Percentiles rank a stretch among this genome's conserved stretches.
phyloP scores from a whole-genome alignment of 257 asterid species.

The Capsicum baccatum region DNA sequence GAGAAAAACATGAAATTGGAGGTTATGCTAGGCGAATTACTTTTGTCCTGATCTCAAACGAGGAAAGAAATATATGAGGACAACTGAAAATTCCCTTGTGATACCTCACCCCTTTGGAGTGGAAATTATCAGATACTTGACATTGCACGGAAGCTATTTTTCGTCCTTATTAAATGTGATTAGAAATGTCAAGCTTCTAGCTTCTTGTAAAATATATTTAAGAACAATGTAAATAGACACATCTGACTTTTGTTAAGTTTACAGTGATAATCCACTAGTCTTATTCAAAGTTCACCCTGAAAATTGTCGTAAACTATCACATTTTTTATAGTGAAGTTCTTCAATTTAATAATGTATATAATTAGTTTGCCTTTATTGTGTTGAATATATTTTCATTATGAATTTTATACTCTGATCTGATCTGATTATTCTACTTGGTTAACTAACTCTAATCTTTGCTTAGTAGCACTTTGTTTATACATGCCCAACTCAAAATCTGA shows the following conservation, averaged over 20 bases:
- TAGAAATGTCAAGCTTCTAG: not conserved
- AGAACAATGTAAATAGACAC: not conserved
- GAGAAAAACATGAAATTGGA: no score
- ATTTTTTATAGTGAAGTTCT: not conserved
- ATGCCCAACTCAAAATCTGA: not conserved
- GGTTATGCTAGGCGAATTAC: no score
- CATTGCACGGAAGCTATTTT: slow-evolving; percentile 76
- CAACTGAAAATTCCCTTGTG: slow-evolving; percentile 86
- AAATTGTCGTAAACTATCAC: not conserved
- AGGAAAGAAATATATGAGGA: slow-evolving; percentile 49
- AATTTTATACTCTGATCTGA: not conserved
- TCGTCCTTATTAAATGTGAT: not conserved
- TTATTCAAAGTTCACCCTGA: not conserved
- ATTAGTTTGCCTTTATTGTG: not conserved
- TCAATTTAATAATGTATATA: not conserved
- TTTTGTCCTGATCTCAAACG: no score
- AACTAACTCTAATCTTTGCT: not conserved
- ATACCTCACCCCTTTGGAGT: slow-evolving; percentile 90
- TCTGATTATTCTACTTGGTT: not conserved
- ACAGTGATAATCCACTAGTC: not conserved
- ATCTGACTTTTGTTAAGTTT: not conserved
- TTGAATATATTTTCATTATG: not conserved
- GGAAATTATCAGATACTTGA: slow-evolving; percentile 97
- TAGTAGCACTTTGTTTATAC: not conserved
- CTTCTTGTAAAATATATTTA: not conserved